These are phyloP conservation scores for Botrytis paeoniae DNA, from an alignment of 2,329 filamentous ascomycete species.

Conservation along the genomic window DNA sequence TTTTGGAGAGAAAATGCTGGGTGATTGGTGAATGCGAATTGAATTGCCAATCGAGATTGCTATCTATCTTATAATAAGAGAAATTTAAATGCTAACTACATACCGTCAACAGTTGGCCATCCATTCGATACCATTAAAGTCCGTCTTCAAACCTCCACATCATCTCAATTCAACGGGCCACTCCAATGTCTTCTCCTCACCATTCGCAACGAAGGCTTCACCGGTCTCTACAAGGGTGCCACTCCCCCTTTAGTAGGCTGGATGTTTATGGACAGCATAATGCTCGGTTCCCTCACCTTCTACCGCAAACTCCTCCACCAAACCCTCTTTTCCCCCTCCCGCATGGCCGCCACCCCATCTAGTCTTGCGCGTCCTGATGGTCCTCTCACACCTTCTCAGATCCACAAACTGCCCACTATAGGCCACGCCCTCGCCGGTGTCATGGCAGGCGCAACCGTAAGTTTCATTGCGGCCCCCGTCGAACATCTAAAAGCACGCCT, in stretches of 20 bases:
- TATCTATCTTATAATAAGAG: background rate
- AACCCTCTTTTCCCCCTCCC: slow-evolving; percentile 65
- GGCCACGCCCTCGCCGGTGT: slow-evolving; percentile 88
- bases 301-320: slow-evolving; percentile 83
- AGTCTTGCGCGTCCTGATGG: slow-evolving; percentile 24
- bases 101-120: slow-evolving; percentile 50
- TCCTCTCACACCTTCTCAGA: slow-evolving; percentile 35
- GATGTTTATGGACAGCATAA: slow-evolving; percentile 95
- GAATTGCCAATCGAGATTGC: background rate
- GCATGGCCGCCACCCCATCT: slow-evolving; percentile 35
- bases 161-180: slow-evolving; percentile 77
- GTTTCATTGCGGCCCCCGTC: slow-evolving; percentile 87
- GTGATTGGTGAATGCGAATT: background rate
- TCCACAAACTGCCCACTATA: slow-evolving; percentile 61
- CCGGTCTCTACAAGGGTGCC: slow-evolving; percentile 90
- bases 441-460: slow-evolving; percentile 83
- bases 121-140: slow-evolving; percentile 97
- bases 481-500: slow-evolving; percentile 93
- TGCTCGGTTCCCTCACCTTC: slow-evolving; percentile 88
- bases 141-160: slow-evolving; percentile 80
- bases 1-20: background rate
- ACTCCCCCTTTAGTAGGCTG: slow-evolving; percentile 90
- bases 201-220: slow-evolving; percentile 76
- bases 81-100: background rate
- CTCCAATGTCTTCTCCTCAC: slow-evolving; percentile 84